Evolutionary conservation across 2,329 filamentous ascomycete species (phyloP).

Genomic region (Neodidymelliopsis sp.): DNA sequence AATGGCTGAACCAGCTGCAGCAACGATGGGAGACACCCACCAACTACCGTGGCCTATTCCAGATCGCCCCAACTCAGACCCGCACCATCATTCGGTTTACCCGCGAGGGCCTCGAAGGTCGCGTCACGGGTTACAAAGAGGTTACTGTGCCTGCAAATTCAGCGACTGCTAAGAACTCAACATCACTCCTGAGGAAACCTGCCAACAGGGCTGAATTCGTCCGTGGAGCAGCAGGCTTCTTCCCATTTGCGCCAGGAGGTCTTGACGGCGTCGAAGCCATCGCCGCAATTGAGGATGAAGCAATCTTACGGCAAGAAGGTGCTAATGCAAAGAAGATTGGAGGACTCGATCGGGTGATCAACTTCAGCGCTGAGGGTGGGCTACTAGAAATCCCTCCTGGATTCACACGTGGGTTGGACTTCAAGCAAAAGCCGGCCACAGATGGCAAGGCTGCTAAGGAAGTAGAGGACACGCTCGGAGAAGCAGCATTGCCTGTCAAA

Average conservation of each 20-base stretch:
- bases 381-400: slow-evolving; percentile 85
- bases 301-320: slow-evolving; percentile 61
- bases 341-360: slow-evolving; percentile 83
- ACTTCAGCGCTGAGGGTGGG: slow-evolving; percentile 77
- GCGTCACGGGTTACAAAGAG: slow-evolving; percentile 92
- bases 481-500: slow-evolving; percentile 51
- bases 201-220: slow-evolving; percentile 90
- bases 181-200: slow-evolving; percentile 84
- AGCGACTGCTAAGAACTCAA: slow-evolving; percentile 94
- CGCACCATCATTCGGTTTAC: slow-evolving; percentile 94
- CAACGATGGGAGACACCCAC: slow-evolving; percentile 85
- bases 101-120: slow-evolving; percentile 88
- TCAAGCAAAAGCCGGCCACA: slow-evolving; percentile 66
- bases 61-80: slow-evolving; percentile 87
- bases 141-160: slow-evolving; percentile 90
- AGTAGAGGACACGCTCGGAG: slow-evolving; percentile 69
- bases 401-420: slow-evolving; percentile 77
- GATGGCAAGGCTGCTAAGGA: slow-evolving; percentile 71
- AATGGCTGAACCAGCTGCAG: slow-evolving; percentile 90
- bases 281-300: slow-evolving; percentile 81
- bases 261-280: slow-evolving; percentile 86
- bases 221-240: slow-evolving; percentile 89
- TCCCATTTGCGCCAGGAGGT: slow-evolving; percentile 91
- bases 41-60: slow-evolving; percentile 84
- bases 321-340: slow-evolving; percentile 51